phyloP scores from a whole-genome alignment of 176 grass and related monocot species.

The Luzula sylvatica region DNA sequence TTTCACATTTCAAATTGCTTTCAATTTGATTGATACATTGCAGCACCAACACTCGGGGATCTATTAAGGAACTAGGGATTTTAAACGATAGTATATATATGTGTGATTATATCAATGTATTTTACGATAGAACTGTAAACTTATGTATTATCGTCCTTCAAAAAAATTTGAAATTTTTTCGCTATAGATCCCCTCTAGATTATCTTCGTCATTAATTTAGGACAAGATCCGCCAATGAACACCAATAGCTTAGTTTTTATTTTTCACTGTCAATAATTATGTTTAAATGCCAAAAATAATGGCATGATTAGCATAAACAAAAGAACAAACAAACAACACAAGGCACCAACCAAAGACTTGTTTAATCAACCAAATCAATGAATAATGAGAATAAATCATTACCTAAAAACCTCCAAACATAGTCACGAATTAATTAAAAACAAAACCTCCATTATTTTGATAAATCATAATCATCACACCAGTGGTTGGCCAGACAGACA shows the following conservation, averaged over 20 bases:
- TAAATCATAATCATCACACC: background rate
- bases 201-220: background rate
- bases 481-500: slow-evolving; percentile 4
- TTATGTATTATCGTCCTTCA: too few relatives aligned
- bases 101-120: too few relatives aligned
- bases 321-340: background rate
- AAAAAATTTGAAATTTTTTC: too few relatives aligned
- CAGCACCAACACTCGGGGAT: background rate
- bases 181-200: too few relatives aligned
- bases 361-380: background rate
- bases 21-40: slow-evolving; percentile 15
- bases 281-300: background rate
- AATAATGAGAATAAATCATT: too few relatives aligned
- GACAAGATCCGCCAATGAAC: background rate
- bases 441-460: background rate
- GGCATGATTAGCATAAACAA: background rate
- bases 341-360: slow-evolving; percentile 12
- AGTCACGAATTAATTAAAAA: too few relatives aligned
- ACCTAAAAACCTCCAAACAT: slow-evolving; percentile 1
- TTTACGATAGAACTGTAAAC: too few relatives aligned
- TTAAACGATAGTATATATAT: too few relatives aligned
- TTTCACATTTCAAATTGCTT: background rate
- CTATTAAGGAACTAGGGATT: background rate
- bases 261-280: too few relatives aligned
- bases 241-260: background rate